Evolutionary conservation across 441 rosid species (phyloP).

Genomic region (Pelargonium citronellum): DNA sequence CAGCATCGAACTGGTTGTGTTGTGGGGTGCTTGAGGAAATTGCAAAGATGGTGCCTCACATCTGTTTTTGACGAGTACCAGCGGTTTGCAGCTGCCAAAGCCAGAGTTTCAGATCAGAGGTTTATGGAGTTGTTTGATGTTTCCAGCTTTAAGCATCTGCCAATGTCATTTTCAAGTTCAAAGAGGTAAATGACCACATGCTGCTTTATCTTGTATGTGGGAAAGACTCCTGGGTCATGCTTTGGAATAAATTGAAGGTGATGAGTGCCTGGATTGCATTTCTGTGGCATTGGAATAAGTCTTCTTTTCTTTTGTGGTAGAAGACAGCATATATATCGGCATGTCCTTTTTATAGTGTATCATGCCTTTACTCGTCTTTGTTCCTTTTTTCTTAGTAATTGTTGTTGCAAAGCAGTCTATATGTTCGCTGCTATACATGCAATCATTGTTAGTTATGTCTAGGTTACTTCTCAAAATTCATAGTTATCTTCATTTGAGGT

Average conservation of each 20-base stretch:
- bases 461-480: conserved; percentile 14
- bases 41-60: conserved; percentile 57
- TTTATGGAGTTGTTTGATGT: conserved; percentile 55
- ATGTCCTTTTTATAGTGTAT: background rate
- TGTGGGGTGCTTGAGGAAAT: conserved; percentile 57
- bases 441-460: background rate
- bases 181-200: conserved; percentile 33
- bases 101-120: conserved; percentile 63
- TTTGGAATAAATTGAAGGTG: conserved; percentile 37
- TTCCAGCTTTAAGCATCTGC: conserved; percentile 43
- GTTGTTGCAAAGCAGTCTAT: conserved; percentile 7
- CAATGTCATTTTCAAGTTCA: conserved; percentile 56
- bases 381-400: background rate
- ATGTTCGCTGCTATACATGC: conserved; percentile 9
- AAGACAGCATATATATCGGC: conserved; percentile 19
- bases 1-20: conserved; percentile 64
- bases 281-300: conserved; percentile 31
- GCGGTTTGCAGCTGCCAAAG: conserved; percentile 51
- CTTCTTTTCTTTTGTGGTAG: conserved; percentile 23
- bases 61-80: conserved; percentile 63
- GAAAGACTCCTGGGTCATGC: conserved; percentile 28
- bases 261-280: conserved; percentile 34
- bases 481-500: conserved; percentile 8
- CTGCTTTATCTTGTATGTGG: conserved; percentile 22
- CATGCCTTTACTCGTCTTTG: background rate